A percentile compares a stretch with the other conserved stretches of the same genome.
Evolutionary conservation across 1,284 basidiomycete genomes (phyloP).

Genomic region (Xerocomus amazonicus): DNA sequence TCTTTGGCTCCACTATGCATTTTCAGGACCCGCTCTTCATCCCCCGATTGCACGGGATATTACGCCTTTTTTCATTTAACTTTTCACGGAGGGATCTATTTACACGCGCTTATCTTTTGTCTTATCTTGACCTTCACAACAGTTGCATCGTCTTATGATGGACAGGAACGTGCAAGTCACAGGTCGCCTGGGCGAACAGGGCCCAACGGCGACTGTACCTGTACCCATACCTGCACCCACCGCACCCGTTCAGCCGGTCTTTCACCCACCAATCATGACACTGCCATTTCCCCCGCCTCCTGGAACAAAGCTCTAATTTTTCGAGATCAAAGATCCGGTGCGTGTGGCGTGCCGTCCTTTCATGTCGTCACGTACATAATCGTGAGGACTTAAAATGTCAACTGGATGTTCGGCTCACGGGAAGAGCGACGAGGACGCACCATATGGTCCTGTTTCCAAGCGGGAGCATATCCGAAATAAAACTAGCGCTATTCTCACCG

Average conservation of each 20-base stretch:
- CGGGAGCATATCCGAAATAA: no score
- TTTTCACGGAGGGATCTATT: slow-evolving; percentile 3
- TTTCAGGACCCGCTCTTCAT: slow-evolving; percentile 5
- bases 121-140: slow-evolving; percentile 13
- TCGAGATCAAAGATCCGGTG: not conserved
- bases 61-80: slow-evolving; percentile 5
- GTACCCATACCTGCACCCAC: slow-evolving; percentile 19
- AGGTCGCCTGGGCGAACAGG: slow-evolving; percentile 33
- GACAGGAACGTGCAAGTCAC: slow-evolving; percentile 57
- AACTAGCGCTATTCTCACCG: no score
- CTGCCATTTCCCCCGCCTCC: slow-evolving; percentile 30
- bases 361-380: slow-evolving; percentile 24
- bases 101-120: slow-evolving; percentile 11
- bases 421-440: not conserved
- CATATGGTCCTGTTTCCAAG: not conserved
- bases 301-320: slow-evolving; percentile 30
- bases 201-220: slow-evolving; percentile 10
- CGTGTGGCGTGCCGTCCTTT: not conserved
- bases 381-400: not conserved
- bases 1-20: slow-evolving; percentile 5
- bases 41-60: slow-evolving; percentile 1
- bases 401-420: not conserved
- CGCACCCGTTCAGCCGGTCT: slow-evolving; percentile 21
- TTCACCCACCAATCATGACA: slow-evolving; percentile 33
- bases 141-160: slow-evolving; percentile 66